These are phyloP conservation scores for Rhynchospora breviuscula DNA, from an alignment of 176 grass and related monocot species.

Conservation along the genomic window DNA sequence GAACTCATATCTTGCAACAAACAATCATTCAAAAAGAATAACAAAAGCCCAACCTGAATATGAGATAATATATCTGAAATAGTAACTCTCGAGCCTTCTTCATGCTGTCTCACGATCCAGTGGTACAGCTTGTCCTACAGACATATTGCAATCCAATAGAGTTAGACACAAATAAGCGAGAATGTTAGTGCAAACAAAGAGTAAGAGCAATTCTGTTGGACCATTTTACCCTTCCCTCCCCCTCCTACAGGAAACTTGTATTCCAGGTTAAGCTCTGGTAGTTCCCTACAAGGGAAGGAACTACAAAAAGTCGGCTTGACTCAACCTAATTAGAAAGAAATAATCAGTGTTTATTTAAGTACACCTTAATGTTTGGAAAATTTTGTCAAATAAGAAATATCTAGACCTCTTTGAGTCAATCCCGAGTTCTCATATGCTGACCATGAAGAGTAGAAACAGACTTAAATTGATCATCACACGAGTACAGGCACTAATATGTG, in stretches of 20 bases:
- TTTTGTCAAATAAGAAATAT: neutral
- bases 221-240: conserved; percentile 16
- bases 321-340: conserved; percentile 12
- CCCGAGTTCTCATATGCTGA: neutral
- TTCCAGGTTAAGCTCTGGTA: neutral
- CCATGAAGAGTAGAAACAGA: neutral
- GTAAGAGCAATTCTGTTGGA: neutral
- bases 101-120: conserved; percentile 83
- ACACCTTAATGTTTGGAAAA: neutral
- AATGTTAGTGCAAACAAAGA: neutral
- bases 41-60: conserved; percentile 48
- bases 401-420: neutral
- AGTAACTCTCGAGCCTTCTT: conserved; percentile 55
- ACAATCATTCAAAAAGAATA: neutral
- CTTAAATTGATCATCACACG: neutral
- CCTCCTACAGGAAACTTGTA: conserved; percentile 13
- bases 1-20: neutral
- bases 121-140: conserved; percentile 78
- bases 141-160: neutral
- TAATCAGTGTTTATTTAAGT: neutral
- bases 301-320: neutral
- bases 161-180: neutral
- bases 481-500: neutral
- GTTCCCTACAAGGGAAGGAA: neutral
- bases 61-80: conserved; percentile 70